phyloP scores from a whole-genome alignment of 495 filamentous ascomycete genomes.

The Polyplosphaeria fusca region DNA sequence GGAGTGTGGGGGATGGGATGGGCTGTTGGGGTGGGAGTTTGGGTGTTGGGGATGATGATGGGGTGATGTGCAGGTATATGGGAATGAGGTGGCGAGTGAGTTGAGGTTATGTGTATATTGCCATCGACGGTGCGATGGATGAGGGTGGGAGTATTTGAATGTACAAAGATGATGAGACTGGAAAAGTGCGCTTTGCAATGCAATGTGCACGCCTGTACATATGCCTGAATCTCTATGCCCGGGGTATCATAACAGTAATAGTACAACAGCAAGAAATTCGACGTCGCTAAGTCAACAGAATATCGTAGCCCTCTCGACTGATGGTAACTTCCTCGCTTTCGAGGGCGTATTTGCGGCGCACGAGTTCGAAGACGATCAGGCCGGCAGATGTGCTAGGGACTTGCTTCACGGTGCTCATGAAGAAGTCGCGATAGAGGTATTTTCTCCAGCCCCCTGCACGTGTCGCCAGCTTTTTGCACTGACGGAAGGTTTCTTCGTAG shows the following conservation, averaged over 20 bases:
- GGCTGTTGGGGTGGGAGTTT: too few species aligned
- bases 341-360: conserved; percentile 73
- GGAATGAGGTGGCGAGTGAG: too few species aligned
- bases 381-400: conserved; percentile 88
- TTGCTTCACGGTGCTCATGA: conserved; percentile 70
- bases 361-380: conserved; percentile 83
- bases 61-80: too few species aligned
- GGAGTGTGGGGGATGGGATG: too few species aligned
- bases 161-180: too few species aligned
- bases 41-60: too few species aligned
- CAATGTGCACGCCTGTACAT: too few species aligned
- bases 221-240: background rate
- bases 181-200: too few species aligned
- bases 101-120: too few species aligned
- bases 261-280: background rate
- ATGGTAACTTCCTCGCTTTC: conserved; percentile 64
- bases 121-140: too few species aligned
- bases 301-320: conserved; percentile 68
- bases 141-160: too few species aligned
- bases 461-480: conserved; percentile 61
- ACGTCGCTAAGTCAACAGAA: conserved; percentile 51
- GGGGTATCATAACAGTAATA: conserved; percentile 6
- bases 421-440: conserved; percentile 78
- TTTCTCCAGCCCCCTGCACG: conserved; percentile 60
- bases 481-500: conserved; percentile 71